A percentile compares a stretch with the other conserved stretches of the same genome.
Conservation (phyloP, 345 rosid species). For the Bruguiera sexangula region DNA sequence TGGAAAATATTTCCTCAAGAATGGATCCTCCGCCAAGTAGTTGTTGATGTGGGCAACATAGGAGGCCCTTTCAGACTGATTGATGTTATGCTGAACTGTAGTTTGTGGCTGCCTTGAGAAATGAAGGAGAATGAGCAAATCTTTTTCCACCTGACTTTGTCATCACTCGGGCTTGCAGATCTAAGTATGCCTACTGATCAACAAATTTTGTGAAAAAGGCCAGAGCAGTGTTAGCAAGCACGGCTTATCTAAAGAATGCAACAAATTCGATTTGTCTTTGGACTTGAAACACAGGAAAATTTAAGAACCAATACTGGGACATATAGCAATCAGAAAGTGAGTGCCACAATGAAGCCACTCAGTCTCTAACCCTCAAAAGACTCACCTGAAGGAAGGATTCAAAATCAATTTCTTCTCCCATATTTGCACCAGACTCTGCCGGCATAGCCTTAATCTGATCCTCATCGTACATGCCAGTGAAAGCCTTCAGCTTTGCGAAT, state of each 20-base stretch:
- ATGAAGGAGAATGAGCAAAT: conserved; percentile 48
- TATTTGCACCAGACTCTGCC: conserved; percentile 41
- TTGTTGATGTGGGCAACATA: conserved; percentile 84
- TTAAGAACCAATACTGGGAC: too few species aligned
- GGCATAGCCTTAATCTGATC: conserved; percentile 63
- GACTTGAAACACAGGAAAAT: too few species aligned
- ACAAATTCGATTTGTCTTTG: too few species aligned
- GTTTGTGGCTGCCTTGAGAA: conserved; percentile 81
- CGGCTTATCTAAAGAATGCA: too few species aligned
- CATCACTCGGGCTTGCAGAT: conserved; percentile 60
- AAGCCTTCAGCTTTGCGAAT: conserved; percentile 65
- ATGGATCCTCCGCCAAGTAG: conserved; percentile 79
- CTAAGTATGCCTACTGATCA: conserved; percentile 53
- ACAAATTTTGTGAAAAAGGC: too few species aligned
- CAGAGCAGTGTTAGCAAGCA: too few species aligned
- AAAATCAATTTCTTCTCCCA: conserved; percentile 67
- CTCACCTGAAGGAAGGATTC: conserved; percentile 84
- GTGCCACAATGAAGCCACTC: background rate
- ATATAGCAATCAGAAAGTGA: too few species aligned
- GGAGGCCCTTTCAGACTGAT: conserved; percentile 84
- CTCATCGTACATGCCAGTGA: conserved; percentile 53
- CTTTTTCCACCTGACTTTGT: conserved; percentile 58
- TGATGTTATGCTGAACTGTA: conserved; percentile 81
- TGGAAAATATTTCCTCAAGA: conserved; percentile 77
- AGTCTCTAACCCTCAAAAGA: conserved; percentile 11